Base-by-base conservation (phyloP, 1,284 basidiomycete genomes). In the Pyrrhoderma noxium region DNA sequence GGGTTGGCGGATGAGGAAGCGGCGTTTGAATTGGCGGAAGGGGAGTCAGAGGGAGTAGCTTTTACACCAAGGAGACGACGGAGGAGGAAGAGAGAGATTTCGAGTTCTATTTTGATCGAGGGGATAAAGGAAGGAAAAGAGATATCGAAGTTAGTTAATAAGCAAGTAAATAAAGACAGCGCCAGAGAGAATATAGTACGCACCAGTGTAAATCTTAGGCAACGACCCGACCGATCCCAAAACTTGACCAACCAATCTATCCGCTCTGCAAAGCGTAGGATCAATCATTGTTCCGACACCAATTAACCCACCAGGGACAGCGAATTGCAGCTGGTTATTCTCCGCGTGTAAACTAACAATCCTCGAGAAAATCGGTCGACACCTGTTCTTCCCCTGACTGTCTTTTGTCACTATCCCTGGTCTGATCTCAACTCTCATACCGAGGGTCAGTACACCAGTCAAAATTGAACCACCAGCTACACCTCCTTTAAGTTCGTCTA, bases 321-420 rank as follows among this genome's bases (percentile, higher is more conserved):
- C 95, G 65, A 96, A 98, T 60, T 91, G 77, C 49, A 99, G 73
- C 57, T 93, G 80, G 65, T 99, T 99, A 70, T 85, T 92, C 75
- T 99, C 95, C 21, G 95, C 95, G 57, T 91, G 86, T 37, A 99
- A 72, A 35, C 91, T 87, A 61, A 96, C 86, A 62, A 99, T 95
- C 57, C 81, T 79, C 61, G 86, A 89, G 70, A 93, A 91, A 65
- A 99, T 94, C 16, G 95, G 95, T 66, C 89, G 84, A 72, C 95
- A 99, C 62, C 83, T 80, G 62, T 90, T 94, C 59, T 86, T 82
- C 23, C 95, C 95, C 58, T 88, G 85, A 57, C 77, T 83, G 65
- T 98, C 95, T 70, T 97, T 95, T 27, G 93, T 96, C 51, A 98
- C 93, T 63, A 98, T 91, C 45, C 96, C 96, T 0, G 96, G 95